phyloP scores from a whole-genome alignment of 1,284 basidiomycete species.

The Trametes versicolor region DNA sequence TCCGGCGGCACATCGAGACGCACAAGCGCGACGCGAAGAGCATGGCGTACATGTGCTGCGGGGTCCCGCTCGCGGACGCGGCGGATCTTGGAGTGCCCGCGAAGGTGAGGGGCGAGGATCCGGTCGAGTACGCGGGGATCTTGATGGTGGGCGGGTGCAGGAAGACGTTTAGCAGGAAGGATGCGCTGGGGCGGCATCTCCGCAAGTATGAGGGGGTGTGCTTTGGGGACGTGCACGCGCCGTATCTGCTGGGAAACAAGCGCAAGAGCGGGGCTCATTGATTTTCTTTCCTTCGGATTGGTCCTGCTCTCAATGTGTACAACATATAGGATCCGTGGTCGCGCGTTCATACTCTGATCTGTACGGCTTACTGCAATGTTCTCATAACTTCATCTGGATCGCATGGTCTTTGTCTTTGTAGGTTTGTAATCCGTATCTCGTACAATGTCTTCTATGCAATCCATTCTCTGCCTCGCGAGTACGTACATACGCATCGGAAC shows the following conservation, averaged over 20 bases:
- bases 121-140: conserved; percentile 46
- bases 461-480: too few species aligned
- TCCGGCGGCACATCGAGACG: conserved; percentile 60
- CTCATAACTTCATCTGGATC: too few species aligned
- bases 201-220: conserved; percentile 54
- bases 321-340: background rate
- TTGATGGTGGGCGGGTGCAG: conserved; percentile 60
- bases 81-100: conserved; percentile 35
- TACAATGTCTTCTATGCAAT: too few species aligned
- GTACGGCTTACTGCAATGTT: too few species aligned
- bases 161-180: conserved; percentile 60
- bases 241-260: conserved; percentile 22
- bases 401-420: too few species aligned
- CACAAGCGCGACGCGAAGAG: conserved; percentile 51
- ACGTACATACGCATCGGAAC: too few species aligned
- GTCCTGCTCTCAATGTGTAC: background rate
- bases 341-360: too few species aligned
- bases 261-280: background rate
- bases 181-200: conserved; percentile 66
- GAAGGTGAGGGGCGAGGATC: conserved; percentile 48
- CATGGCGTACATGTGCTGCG: conserved; percentile 48
- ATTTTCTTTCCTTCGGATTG: background rate
- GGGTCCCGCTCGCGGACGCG: conserved; percentile 51
- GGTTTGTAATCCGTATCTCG: too few species aligned
- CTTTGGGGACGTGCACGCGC: conserved; percentile 40